Percentiles rank a stretch among this genome's conserved stretches.
These are phyloP conservation scores for Fusarium burgessii DNA, from an alignment of 2,329 filamentous ascomycete genomes.

Conservation along the genomic window DNA sequence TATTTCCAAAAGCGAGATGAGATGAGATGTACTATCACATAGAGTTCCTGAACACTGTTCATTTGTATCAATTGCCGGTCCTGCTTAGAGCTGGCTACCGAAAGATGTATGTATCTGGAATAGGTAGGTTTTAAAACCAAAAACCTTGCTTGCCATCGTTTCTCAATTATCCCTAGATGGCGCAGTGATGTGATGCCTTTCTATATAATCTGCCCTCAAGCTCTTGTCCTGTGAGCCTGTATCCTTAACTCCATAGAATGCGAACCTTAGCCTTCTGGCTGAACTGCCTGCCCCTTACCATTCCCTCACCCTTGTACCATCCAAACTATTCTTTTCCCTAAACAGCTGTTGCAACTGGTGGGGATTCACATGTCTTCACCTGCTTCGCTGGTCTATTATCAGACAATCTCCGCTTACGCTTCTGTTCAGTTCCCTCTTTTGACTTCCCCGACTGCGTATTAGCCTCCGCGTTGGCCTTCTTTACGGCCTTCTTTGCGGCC, in stretches of 20 bases:
- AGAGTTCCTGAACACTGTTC: constrained; percentile 50
- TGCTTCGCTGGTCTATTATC: constrained; percentile 47
- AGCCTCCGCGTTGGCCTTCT: constrained; percentile 56
- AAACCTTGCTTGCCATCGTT: constrained; percentile 6
- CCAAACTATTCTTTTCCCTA: neutral
- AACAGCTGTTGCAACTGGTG: constrained; percentile 39
- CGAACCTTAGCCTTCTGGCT: constrained; percentile 20
- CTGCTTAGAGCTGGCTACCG: constrained; percentile 19
- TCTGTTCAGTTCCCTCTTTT: constrained; percentile 49
- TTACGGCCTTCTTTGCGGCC: constrained; percentile 52
- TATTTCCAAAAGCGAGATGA: constrained; percentile 47
- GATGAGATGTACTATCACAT: constrained; percentile 55
- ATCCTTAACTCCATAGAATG: constrained; percentile 41
- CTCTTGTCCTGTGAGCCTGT: constrained; percentile 11
- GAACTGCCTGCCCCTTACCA: constrained; percentile 12
- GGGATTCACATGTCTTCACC: constrained; percentile 40
- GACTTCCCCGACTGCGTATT: constrained; percentile 59
- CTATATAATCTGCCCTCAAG: neutral
- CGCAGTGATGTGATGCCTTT: constrained; percentile 4
- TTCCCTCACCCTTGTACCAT: neutral
- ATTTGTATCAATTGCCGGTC: constrained; percentile 48
- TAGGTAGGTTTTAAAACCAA: constrained; percentile 10
- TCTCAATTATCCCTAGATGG: neutral
- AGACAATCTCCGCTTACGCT: constrained; percentile 53
- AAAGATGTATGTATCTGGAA: constrained; percentile 38